Evolutionary conservation across 371 early-diverging fungal species (phyloP).

Genomic region (Umbelopsis sp.): DNA sequence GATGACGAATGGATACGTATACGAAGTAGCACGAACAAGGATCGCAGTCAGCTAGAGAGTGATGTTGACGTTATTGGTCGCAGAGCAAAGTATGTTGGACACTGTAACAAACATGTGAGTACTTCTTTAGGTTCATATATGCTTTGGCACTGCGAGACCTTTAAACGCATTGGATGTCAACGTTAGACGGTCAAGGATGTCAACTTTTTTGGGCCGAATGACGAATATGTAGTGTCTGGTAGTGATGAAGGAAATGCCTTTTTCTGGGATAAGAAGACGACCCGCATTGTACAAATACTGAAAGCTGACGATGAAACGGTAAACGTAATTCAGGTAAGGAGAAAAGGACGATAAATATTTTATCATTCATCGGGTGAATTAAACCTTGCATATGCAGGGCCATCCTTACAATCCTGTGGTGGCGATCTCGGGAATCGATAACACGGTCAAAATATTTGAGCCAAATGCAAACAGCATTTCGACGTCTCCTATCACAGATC

Average conservation of each 20-base stretch:
- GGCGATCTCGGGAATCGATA: constrained; percentile 75
- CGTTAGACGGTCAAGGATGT: constrained; percentile 79
- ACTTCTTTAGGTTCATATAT: background rate
- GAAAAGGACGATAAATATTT: background rate
- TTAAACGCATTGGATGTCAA: constrained; percentile 24
- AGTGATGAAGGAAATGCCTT: constrained; percentile 80
- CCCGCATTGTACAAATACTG: constrained; percentile 65
- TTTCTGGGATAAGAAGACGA: constrained; percentile 74
- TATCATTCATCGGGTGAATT: background rate
- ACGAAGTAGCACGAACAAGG: constrained; percentile 21
- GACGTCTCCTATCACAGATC: constrained; percentile 35
- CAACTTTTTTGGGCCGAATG: constrained; percentile 71
- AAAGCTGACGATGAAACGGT: constrained; percentile 68
- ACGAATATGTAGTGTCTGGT: constrained; percentile 77
- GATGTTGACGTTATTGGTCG: constrained; percentile 33
- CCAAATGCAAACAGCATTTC: constrained; percentile 45
- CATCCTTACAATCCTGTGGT: constrained; percentile 52
- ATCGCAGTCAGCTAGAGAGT: constrained; percentile 23
- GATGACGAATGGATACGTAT: constrained; percentile 22
- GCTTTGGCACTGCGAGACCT: background rate
- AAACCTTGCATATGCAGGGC: constrained; percentile 34
- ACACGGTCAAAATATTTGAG: constrained; percentile 71
- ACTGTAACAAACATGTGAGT: constrained; percentile 45
- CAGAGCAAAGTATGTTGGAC: constrained; percentile 38
- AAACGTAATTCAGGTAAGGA: constrained; percentile 55